Base-by-base conservation (phyloP, 352 stramenopile genomes). In the Aphanomyces cochlioides region DNA sequence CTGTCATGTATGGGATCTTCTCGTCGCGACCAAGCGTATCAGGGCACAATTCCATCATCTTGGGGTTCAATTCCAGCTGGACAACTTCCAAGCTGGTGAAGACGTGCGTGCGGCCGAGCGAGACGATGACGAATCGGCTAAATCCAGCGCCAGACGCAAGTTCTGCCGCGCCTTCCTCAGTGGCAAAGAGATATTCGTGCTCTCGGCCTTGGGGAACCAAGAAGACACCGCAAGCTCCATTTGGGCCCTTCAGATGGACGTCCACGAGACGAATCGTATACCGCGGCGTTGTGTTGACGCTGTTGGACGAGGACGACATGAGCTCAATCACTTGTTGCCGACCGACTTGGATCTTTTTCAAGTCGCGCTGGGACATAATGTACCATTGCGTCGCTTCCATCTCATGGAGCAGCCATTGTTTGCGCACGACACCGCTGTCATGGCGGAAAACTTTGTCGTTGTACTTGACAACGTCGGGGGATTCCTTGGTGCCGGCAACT, bases 101-200 rank as follows among this genome's bases (percentile, higher is more conserved):
- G 3, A 66, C 66, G 69, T 94, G 84, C 28, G 78, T 80, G 57
- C 81, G 80, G 38, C 81, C 80, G 45, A 95, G 77, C 8, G 72
- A 71, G 19, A 93, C 85, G 37, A 90, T 73, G 65, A 95, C 87
- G 4, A 95, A 75, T 21, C 87, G 83, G n/a, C 74, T 84, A 63
- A 90, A 93, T 7, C 81, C 83, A 60, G 85, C 82, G 17, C 79
- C 78, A 4, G 67, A 67, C 19, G 83, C 87, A 8, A 95, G 73
- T 45, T 93, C 78, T 12, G 75, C 74, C 8, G 82, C 78, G 37
- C 87, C 85, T 43, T 92, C 80, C 56, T 90, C 81, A 3, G 79
- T 88, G 21, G 81, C 77, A 57, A 95, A 95, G 74, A 90, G 82
- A 78, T 78, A 93, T 72, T 94, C 86, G 69, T 90, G 80, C 78